Percentiles rank a stretch among this genome's conserved stretches.
Conservation (phyloP, 1,284 basidiomycete species). For the Tetrapyrgos nigripes region DNA sequence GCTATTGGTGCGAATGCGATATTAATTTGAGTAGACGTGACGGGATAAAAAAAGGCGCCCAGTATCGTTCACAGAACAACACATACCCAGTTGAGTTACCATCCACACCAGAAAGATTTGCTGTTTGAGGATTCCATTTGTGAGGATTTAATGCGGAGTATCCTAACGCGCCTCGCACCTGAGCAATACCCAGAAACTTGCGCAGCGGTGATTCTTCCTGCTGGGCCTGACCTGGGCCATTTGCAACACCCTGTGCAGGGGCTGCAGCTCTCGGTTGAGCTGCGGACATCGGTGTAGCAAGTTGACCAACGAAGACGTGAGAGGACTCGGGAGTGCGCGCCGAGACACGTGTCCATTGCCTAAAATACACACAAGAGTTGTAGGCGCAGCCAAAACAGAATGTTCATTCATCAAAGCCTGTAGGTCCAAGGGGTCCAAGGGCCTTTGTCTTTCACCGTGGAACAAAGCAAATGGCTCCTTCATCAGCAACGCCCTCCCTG, state of each 20-base stretch:
- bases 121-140: conserved; percentile 37
- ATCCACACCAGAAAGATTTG: conserved; percentile 71
- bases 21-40: conserved; percentile 5
- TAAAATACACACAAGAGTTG: no score
- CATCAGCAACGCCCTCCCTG: no score
- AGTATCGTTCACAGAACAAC: no score
- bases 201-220: conserved; percentile 39
- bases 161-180: conserved; percentile 43
- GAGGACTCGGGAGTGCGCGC: not conserved
- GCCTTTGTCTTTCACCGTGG: no score
- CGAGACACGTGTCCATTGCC: not conserved
- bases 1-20: conserved; percentile 43
- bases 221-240: conserved; percentile 20
- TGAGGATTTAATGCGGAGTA: not conserved
- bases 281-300: conserved; percentile 6
- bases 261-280: conserved; percentile 25
- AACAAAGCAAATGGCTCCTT: no score
- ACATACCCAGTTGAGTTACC: conserved; percentile 67
- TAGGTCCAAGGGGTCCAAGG: no score
- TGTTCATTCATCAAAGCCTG: no score
- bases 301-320: not conserved
- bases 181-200: conserved; percentile 48
- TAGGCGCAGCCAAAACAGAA: no score
- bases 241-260: conserved; percentile 27
- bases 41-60: conserved; percentile 9